Percentiles rank a stretch among this genome's conserved stretches.
Evolutionary conservation across 108 stramenopile genomes (phyloP).

Genomic region (Cyclotella baltica): DNA sequence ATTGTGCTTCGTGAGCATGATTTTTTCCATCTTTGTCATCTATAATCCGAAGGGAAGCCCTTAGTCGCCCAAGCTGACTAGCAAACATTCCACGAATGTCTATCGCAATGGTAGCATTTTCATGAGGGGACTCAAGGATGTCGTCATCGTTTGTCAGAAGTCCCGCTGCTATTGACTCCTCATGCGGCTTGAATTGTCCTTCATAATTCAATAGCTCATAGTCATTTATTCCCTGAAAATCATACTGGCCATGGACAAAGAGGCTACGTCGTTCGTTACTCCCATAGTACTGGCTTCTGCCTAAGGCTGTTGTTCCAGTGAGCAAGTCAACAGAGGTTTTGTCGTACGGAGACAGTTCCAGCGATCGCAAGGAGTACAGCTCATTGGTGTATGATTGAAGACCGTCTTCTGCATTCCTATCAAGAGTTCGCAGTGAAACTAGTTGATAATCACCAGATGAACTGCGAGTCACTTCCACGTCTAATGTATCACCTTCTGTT

Average conservation of each 20-base stretch:
- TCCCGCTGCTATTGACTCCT: slow-evolving; percentile 32
- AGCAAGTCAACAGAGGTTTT: slow-evolving; percentile 42
- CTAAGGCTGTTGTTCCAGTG: slow-evolving; percentile 45
- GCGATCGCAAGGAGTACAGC: slow-evolving; percentile 41
- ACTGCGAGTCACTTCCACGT: slow-evolving; percentile 20
- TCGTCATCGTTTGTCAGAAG: slow-evolving; percentile 63
- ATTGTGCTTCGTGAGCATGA: slow-evolving; percentile 3
- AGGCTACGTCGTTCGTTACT: slow-evolving; percentile 40
- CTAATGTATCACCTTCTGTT: slow-evolving; percentile 61
- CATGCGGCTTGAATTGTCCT: slow-evolving; percentile 21
- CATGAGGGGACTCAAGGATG: slow-evolving; percentile 72
- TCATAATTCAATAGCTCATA: slow-evolving; percentile 56
- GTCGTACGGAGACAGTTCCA: slow-evolving; percentile 16
- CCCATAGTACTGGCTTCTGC: slow-evolving; percentile 64
- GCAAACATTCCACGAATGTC: slow-evolving; percentile 79
- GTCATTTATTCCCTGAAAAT: slow-evolving; percentile 72
- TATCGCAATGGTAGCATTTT: slow-evolving; percentile 61
- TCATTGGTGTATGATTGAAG: slow-evolving; percentile 49
- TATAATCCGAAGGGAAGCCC: slow-evolving; percentile 52
- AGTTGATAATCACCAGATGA: slow-evolving; percentile 19
- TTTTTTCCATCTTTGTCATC: slow-evolving; percentile 64
- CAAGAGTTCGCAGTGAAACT: slow-evolving; percentile 49
- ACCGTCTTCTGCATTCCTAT: slow-evolving; percentile 51
- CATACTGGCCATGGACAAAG: slow-evolving; percentile 67
- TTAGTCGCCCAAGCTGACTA: slow-evolving; percentile 63